A percentile compares a stretch with the other conserved stretches of the same genome.
phyloP scores from a whole-genome alignment of 129 eudicot genomes.

The Ambrosia trifida region DNA sequence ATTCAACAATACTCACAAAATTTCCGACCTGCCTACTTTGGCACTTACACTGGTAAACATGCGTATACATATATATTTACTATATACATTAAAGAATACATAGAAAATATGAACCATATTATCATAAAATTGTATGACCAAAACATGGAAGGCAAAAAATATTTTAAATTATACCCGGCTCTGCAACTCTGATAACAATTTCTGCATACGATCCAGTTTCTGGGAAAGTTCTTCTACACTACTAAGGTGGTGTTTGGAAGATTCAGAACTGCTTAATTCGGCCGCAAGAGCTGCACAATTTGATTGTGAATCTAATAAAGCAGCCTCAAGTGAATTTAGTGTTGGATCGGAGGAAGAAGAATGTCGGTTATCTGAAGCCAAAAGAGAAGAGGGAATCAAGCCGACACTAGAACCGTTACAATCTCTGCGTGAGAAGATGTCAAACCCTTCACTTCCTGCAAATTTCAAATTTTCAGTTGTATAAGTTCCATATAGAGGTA shows the following conservation, averaged over 20 bases:
- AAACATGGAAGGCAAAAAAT: slow-evolving; percentile 6
- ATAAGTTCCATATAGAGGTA: slow-evolving; percentile 15
- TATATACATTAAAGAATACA: slow-evolving; percentile 57
- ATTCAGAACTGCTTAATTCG: slow-evolving; percentile 33
- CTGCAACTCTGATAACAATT: slow-evolving; percentile 53
- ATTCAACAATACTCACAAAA: slow-evolving; percentile 32
- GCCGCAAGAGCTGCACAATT: slow-evolving; percentile 61
- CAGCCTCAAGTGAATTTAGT: slow-evolving; percentile 63
- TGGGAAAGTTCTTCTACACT: slow-evolving; percentile 52
- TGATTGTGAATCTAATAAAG: slow-evolving; percentile 56
- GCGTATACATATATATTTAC: slow-evolving; percentile 16
- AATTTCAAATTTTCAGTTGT: slow-evolving; percentile 29
- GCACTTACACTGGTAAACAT: slow-evolving; percentile 30
- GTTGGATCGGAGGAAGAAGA: slow-evolving; percentile 39
- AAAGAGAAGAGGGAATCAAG: slow-evolving; percentile 39
- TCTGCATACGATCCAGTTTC: slow-evolving; percentile 73
- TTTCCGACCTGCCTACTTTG: slow-evolving; percentile 23
- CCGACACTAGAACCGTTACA: slow-evolving; percentile 28
- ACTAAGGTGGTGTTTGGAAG: slow-evolving; percentile 48
- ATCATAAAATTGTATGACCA: slow-evolving; percentile 27
- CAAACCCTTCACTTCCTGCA: slow-evolving; percentile 83
- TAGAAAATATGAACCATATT: slow-evolving; percentile 19
- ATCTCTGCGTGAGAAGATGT: slow-evolving; percentile 56
- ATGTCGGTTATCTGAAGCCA: slow-evolving; percentile 24
- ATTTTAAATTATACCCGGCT: slow-evolving; percentile 30